Evolutionary conservation across 805 yeast species (phyloP), one percentile per base, ranked within the genome.

Genomic region (Brettanomyces naardenensis): DNA sequence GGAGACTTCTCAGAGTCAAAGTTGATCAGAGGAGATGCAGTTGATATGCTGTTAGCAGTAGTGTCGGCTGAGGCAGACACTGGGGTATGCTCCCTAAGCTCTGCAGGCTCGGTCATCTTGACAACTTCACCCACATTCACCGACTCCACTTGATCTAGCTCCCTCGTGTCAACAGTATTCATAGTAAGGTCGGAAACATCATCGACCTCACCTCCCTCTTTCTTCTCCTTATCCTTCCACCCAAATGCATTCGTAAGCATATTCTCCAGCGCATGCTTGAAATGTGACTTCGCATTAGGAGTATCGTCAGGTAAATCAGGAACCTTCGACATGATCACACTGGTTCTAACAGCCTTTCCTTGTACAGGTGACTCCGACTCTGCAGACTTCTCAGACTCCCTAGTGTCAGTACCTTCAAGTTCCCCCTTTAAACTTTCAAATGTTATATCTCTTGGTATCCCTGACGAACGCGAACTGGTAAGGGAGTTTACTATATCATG

Each of bases 1-100:
- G 59, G 56, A 4, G 56, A 49, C 36, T 40, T 42, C 30, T 51
- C 53, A 7, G 37, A 38, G 23, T 51, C 53, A 23, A 40, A 34
- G n/a, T n/a, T n/a, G n/a, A n/a, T n/a, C n/a, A n/a, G n/a, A 14
- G 17, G 33, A 13, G 13, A 13, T 9, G 13, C 19, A 6, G 33
- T 30, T 9, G 33, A 13, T 17, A 30, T 21, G 9, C 21, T 18
- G 33, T 14, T 18, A 6, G 33, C 33, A 10, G 33, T 18, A 17
- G 33, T 18, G 33, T 14, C 33, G 7, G 33, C 33, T 6, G 33
- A 13, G 11, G 31, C 14, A 14, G 10, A n/a, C n/a, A 13, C 31
- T n/a, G 31, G 6, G 10, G 26, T 23, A 23, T 23, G 10, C 11
- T 7, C 26, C n/a, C n/a, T n/a, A n/a, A n/a, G n/a, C n/a, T n/a